These are phyloP conservation scores for Cystoderma amianthinum DNA, from an alignment of 768 basidiomycete species.

Conservation along the genomic window DNA sequence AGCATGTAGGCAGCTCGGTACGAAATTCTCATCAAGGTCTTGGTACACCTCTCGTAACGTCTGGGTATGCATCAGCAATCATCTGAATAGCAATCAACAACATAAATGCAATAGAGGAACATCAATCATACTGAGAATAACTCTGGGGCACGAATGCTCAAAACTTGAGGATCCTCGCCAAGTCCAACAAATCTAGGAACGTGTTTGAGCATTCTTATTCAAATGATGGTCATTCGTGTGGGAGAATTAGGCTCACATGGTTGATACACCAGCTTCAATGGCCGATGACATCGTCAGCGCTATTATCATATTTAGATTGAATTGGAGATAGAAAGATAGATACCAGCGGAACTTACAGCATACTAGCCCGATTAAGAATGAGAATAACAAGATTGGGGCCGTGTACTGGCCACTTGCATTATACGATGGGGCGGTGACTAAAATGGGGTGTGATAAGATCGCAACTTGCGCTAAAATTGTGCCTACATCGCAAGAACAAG, in stretches of 20 bases:
- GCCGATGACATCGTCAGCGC: slow-evolving; percentile 65
- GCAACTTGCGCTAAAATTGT: neutral
- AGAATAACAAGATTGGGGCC: slow-evolving; percentile 68
- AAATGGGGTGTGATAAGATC: neutral
- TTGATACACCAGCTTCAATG: slow-evolving; percentile 83
- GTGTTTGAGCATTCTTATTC: neutral
- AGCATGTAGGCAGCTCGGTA: too few species aligned
- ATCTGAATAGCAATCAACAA: slow-evolving; percentile 29
- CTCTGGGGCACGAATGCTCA: slow-evolving; percentile 65
- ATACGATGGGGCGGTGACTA: slow-evolving; percentile 71
- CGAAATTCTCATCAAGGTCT: too few species aligned
- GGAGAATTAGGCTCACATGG: slow-evolving; percentile 45
- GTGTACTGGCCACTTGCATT: slow-evolving; percentile 73
- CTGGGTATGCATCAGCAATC: slow-evolving; percentile 62
- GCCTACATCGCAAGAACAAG: slow-evolving; percentile 66
- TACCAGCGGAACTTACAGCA: slow-evolving; percentile 43
- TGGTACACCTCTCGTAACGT: slow-evolving; percentile 60
- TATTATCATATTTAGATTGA: slow-evolving; percentile 14
- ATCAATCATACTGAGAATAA: slow-evolving; percentile 48
- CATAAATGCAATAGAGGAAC: slow-evolving; percentile 1
- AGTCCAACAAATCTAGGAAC: slow-evolving; percentile 67
- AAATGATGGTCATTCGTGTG: neutral
- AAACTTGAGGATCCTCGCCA: slow-evolving; percentile 76
- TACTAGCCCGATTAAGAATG: slow-evolving; percentile 73
- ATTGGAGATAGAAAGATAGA: neutral